phyloP scores from a whole-genome alignment of 306 rosid species.

The Fragaria iinumae region DNA sequence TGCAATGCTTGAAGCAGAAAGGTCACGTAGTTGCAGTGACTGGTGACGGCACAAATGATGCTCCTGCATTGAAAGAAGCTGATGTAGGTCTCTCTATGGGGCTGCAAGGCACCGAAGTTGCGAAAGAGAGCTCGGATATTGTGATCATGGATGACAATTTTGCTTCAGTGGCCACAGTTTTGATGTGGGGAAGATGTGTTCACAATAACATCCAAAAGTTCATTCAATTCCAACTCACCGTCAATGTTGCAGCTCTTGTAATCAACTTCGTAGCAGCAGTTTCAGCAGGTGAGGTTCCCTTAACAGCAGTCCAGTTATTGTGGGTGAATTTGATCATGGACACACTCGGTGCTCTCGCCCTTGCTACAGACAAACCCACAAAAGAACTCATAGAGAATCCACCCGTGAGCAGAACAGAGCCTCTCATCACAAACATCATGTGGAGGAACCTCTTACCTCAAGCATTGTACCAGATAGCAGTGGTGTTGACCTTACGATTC shows the following conservation, averaged over 20 bases:
- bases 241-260: constrained; percentile 32
- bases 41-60: constrained; percentile 35
- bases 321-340: constrained; percentile 47
- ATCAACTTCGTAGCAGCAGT: constrained; percentile 39
- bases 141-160: constrained; percentile 39
- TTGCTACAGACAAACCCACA: constrained; percentile 39
- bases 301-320: constrained; percentile 35
- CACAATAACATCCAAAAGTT: constrained; percentile 40
- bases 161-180: constrained; percentile 29
- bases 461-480: constrained; percentile 29
- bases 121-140: constrained; percentile 33
- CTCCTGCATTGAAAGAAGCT: constrained; percentile 36
- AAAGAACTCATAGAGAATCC: constrained; percentile 31
- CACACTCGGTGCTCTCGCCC: constrained; percentile 37
- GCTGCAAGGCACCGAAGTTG: constrained; percentile 38
- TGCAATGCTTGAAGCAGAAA: constrained; percentile 36
- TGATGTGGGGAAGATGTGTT: constrained; percentile 46
- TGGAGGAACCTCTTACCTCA: constrained; percentile 42
- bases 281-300: constrained; percentile 29
- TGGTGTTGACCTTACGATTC: constrained; percentile 28
- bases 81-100: constrained; percentile 42
- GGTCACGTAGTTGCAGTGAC: constrained; percentile 46
- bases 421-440: constrained; percentile 42
- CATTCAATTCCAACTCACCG: constrained; percentile 44
- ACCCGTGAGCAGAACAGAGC: constrained; percentile 31